Conservation (phyloP, 2,329 filamentous ascomycete species). For the Colletotrichum spaethianum region DNA sequence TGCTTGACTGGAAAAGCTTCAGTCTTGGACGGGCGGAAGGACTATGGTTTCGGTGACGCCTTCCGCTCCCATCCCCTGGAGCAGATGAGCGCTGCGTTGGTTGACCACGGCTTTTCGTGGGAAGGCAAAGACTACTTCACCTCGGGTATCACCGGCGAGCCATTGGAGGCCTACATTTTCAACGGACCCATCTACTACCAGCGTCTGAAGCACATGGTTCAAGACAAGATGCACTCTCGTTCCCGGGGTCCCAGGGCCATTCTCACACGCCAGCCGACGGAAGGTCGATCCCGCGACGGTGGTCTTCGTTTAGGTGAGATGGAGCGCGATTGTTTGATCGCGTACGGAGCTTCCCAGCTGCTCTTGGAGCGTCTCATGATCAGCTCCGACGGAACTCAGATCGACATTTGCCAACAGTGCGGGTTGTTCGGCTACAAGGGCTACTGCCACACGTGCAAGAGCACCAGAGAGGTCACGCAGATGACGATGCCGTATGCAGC, state of each 20-base stretch:
- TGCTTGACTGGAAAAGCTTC: constrained; percentile 95
- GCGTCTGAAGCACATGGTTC: constrained; percentile 99
- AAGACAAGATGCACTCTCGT: constrained; percentile 99
- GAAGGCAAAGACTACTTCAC: constrained; percentile 98
- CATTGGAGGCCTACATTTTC: constrained; percentile 95
- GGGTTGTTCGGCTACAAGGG: constrained; percentile 96
- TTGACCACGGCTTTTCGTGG: constrained; percentile 93
- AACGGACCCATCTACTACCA: constrained; percentile 99
- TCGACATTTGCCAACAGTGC: constrained; percentile 95
- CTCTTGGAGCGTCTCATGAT: constrained; percentile 95
- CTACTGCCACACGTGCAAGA: constrained; percentile 94
- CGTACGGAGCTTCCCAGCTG: constrained; percentile 94
- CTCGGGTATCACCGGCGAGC: constrained; percentile 93
- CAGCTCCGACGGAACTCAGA: constrained; percentile 88
- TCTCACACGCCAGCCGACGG: constrained; percentile 94
- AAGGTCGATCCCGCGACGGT: constrained; percentile 93
- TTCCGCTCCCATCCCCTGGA: constrained; percentile 88
- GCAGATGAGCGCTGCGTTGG: constrained; percentile 88
- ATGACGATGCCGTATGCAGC: constrained; percentile 99
- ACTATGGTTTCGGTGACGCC: constrained; percentile 87
- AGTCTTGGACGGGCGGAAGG: constrained; percentile 84
- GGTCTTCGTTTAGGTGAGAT: constrained; percentile 96
- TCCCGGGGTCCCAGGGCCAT: constrained; percentile 91
- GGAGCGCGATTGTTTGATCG: constrained; percentile 98
- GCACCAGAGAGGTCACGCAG: constrained; percentile 84